These are phyloP conservation scores for Penicillium angulare DNA, from an alignment of 495 filamentous ascomycete species.

Conservation along the genomic window DNA sequence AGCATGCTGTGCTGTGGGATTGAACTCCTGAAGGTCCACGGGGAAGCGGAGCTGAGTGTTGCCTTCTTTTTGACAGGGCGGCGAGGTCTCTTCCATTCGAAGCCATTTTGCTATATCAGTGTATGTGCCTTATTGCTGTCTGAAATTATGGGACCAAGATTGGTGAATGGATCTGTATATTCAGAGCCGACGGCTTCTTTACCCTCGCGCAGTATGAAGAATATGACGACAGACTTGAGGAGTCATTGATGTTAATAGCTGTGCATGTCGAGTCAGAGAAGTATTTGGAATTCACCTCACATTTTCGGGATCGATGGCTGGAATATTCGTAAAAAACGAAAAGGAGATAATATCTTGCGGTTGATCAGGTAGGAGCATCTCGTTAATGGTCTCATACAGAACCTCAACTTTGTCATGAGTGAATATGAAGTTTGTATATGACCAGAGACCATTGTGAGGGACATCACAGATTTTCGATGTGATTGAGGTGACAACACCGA, in stretches of 20 bases:
- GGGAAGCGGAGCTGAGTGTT: conserved; percentile 51
- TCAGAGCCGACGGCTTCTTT: conserved; percentile 33
- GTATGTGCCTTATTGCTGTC: conserved; percentile 41
- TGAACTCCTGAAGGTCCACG: conserved; percentile 44
- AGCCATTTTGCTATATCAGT: conserved; percentile 44
- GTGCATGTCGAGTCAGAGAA: neutral
- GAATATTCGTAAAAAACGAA: conserved; percentile 49
- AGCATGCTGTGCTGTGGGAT: conserved; percentile 39
- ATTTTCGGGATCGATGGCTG: conserved; percentile 36
- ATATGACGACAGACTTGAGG: conserved; percentile 40
- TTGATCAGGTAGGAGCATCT: conserved; percentile 44
- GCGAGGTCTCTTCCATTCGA: conserved; percentile 29
- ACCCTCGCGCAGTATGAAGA: conserved; percentile 54
- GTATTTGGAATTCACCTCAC: no score
- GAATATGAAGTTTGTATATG: conserved; percentile 47
- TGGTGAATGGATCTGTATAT: conserved; percentile 46
- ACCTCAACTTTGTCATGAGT: conserved; percentile 46
- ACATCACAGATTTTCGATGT: conserved; percentile 49
- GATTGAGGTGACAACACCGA: conserved; percentile 55
- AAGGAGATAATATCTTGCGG: no score
- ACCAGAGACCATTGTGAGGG: conserved; percentile 32
- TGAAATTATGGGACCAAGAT: conserved; percentile 39
- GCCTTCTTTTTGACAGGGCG: conserved; percentile 47
- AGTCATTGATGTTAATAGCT: neutral
- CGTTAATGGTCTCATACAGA: conserved; percentile 47